phyloP scores from a whole-genome alignment of 2,329 filamentous ascomycete genomes.

The Chaetothyriales sp. region DNA sequence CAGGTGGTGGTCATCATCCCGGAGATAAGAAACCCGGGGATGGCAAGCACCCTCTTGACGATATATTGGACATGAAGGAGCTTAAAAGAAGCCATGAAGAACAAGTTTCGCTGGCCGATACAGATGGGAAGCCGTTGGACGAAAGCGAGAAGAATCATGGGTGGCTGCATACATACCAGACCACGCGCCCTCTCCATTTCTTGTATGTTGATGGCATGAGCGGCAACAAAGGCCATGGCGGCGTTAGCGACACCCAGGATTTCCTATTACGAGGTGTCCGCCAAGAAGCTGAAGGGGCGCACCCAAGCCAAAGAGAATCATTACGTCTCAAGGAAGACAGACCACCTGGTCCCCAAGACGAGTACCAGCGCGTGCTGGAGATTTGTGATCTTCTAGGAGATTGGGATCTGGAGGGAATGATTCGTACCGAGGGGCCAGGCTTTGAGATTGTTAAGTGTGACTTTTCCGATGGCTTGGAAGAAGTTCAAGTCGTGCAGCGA shows the following conservation, averaged over 20 bases:
- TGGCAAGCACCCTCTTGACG: too few relatives aligned
- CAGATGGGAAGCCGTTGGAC: conserved; percentile 1
- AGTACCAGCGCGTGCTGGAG: conserved; percentile 39
- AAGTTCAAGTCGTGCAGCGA: conserved; percentile 23
- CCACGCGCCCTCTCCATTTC: conserved; percentile 44
- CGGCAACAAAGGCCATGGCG: conserved; percentile 51
- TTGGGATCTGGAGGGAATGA: conserved; percentile 44
- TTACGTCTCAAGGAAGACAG: neutral
- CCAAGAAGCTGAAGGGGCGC: conserved; percentile 16
- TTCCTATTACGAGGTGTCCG: too few relatives aligned
- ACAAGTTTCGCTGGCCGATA: neutral
- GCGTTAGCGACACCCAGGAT: conserved; percentile 57
- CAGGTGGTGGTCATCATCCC: neutral
- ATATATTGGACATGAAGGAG: neutral
- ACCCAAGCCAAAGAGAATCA: neutral
- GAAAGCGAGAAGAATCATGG: conserved; percentile 27
- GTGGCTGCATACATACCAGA: conserved; percentile 54
- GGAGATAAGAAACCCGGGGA: neutral
- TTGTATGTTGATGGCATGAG: conserved; percentile 59
- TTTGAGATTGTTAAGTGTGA: conserved; percentile 59
- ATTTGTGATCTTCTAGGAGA: conserved; percentile 42
- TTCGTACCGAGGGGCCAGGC: conserved; percentile 53
- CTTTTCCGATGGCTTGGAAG: conserved; percentile 29
- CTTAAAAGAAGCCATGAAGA: neutral
- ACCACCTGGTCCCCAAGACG: conserved; percentile 25